Evolutionary conservation across 805 yeast genomes (phyloP), one percentile per base, ranked within the genome.

Genomic region (Candida arabinofermentans): DNA sequence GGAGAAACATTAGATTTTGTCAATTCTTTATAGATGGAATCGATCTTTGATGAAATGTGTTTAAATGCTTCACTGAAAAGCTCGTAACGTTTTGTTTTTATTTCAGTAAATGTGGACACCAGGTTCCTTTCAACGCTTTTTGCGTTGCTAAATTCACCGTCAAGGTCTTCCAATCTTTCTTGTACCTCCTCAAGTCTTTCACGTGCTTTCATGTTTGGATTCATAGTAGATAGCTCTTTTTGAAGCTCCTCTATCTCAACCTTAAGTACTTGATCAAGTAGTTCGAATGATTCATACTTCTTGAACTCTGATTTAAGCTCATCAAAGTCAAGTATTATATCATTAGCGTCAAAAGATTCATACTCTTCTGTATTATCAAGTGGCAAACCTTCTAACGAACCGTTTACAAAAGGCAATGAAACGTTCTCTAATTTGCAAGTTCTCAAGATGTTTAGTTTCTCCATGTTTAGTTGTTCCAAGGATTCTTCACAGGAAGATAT

Each of bases 161-260:
- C 95, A 36, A 81, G 71, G 7, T 72, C 79, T 8, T 71, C 69
- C 27, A 83, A 69, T 49, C 78, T 77, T 6, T 60, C 67, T 47
- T 83, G 81, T 8, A 84, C 86, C 39, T 84, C 89, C 27, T 69
- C 72, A 34, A 87, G 72, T 53, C 96, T 72, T 39, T 86, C 95
- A 24, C 75, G 66, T 0, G 96, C 96, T 49, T 83, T 84, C 29
- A 79, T 70, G 59, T 88, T 88, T n/a, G 96, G 96, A 24, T 86
- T 79, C 53, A 88, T 65, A 37, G 58, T 53, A 14, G 66, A 71
- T 22, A 77, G 58, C 24, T 73, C 74, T 10, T 50, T 47, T 10
- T 37, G 60, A 57, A 47, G 38, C 13, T 43, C 65, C 37, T 68
- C 75, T 2, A 67, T 55, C 34, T 68, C 66, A 19, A 52, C 43